Evolutionary conservation across 2,329 filamentous ascomycete species (phyloP).

Genomic region (Colletotrichum nymphaeae): DNA sequence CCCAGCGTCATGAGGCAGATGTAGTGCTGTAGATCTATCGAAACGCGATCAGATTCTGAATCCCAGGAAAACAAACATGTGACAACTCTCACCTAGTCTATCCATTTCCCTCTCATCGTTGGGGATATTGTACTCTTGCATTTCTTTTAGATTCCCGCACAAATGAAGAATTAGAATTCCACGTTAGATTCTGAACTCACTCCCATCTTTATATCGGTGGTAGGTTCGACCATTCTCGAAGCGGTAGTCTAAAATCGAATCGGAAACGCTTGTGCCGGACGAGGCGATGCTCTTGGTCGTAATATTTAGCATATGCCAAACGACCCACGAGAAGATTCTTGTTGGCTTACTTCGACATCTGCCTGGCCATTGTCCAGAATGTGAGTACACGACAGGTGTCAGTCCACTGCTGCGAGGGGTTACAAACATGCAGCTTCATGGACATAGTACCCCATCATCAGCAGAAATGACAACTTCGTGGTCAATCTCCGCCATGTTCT

Average conservation of each 20-base stretch:
- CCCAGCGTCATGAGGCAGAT: too few species aligned
- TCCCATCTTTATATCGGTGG: conserved; percentile 37
- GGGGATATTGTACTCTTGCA: too few species aligned
- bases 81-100: too few species aligned
- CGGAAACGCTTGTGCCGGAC: conserved; percentile 45
- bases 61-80: too few species aligned
- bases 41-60: too few species aligned
- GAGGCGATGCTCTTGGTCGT: neutral
- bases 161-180: too few species aligned
- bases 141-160: too few species aligned
- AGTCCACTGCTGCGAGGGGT: neutral
- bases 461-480: conserved; percentile 8
- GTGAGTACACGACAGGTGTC: neutral
- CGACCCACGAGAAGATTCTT: too few species aligned
- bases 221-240: conserved; percentile 27
- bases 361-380: neutral
- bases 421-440: too few species aligned
- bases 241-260: conserved; percentile 40
- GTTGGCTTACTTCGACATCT: neutral
- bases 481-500: neutral
- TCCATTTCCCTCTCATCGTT: too few species aligned
- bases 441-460: neutral
- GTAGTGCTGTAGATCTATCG: too few species aligned
- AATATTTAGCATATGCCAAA: too few species aligned
- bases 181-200: neutral